These are phyloP conservation scores for Monosporascus sp. DNA, from an alignment of 2,329 filamentous ascomycete species.

Conservation along the genomic window DNA sequence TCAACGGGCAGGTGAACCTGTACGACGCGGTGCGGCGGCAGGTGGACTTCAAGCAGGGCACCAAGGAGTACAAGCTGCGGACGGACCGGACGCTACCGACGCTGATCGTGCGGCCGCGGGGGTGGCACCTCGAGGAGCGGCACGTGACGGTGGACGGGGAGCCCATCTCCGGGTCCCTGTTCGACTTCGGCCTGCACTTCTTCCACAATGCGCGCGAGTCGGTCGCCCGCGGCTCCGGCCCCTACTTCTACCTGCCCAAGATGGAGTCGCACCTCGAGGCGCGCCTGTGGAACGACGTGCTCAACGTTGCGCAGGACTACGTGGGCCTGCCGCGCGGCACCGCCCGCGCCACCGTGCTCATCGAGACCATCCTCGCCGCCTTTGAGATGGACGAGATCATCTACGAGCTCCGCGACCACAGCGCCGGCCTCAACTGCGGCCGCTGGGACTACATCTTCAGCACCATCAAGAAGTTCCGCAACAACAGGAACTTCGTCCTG, in stretches of 20 bases:
- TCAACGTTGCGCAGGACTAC: conserved; percentile 93
- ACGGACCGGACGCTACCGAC: conserved; percentile 82
- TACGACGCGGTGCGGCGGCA: conserved; percentile 92
- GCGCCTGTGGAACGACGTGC: conserved; percentile 94
- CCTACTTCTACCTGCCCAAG: conserved; percentile 98
- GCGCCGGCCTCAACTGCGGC: conserved; percentile 93
- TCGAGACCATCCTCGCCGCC: conserved; percentile 94
- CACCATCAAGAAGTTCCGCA: conserved; percentile 98
- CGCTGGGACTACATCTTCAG: conserved; percentile 99
- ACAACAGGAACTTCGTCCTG: conserved; percentile 87
- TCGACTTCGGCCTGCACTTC: conserved; percentile 98
- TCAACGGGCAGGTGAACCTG: conserved; percentile 95
- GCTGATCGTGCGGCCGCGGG: conserved; percentile 87
- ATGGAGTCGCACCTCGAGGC: conserved; percentile 98
- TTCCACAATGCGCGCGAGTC: conserved; percentile 95
- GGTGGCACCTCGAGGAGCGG: conserved; percentile 98
- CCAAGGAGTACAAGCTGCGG: conserved; percentile 96
- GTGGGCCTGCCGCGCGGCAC: conserved; percentile 85
- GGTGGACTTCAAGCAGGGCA: conserved; percentile 92
- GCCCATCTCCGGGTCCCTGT: conserved; percentile 85
- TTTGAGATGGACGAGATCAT: conserved; percentile 99
- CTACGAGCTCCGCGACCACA: conserved; percentile 96
- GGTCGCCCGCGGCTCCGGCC: conserved; percentile 75
- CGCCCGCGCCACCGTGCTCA: conserved; percentile 90
- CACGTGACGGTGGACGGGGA: conserved; percentile 94